Evolutionary conservation across 2,329 filamentous ascomycete species (phyloP).

Genomic region (Colletotrichum endophyticum): DNA sequence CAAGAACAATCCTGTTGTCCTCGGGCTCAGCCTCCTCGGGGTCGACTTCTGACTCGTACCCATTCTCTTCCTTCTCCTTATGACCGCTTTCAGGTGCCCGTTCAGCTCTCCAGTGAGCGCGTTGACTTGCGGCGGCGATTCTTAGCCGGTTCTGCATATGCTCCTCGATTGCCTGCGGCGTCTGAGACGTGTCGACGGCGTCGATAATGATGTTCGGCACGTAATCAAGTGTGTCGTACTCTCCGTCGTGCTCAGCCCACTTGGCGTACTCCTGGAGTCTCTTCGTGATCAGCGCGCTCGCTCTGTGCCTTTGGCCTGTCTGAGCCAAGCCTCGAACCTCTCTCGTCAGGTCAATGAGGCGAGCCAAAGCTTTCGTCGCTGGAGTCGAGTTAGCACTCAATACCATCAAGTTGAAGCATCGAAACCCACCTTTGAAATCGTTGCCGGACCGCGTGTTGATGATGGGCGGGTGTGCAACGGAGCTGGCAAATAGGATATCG

Average conservation of each 20-base stretch:
- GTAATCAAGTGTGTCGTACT: constrained; percentile 35
- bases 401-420: too few species aligned
- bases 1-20: constrained; percentile 16
- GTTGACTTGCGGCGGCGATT: constrained; percentile 38
- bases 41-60: background rate
- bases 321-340: constrained; percentile 38
- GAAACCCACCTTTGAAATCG: constrained; percentile 39
- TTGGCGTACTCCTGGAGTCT: constrained; percentile 38
- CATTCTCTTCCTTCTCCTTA: background rate
- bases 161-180: constrained; percentile 34
- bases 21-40: constrained; percentile 15
- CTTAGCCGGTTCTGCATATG: constrained; percentile 40
- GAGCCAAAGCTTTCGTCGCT: constrained; percentile 44
- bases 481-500: constrained; percentile 38
- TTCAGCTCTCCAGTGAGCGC: constrained; percentile 33
- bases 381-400: constrained; percentile 17
- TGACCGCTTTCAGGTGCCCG: constrained; percentile 10
- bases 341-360: constrained; percentile 44
- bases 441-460: constrained; percentile 40
- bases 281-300: constrained; percentile 35
- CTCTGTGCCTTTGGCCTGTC: constrained; percentile 35
- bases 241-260: constrained; percentile 47
- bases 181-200: constrained; percentile 34
- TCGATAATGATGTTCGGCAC: constrained; percentile 45
- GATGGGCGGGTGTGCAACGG: constrained; percentile 34